phyloP scores from a whole-genome alignment of 352 stramenopile genomes.

The Phytophthora boehmeriae region DNA sequence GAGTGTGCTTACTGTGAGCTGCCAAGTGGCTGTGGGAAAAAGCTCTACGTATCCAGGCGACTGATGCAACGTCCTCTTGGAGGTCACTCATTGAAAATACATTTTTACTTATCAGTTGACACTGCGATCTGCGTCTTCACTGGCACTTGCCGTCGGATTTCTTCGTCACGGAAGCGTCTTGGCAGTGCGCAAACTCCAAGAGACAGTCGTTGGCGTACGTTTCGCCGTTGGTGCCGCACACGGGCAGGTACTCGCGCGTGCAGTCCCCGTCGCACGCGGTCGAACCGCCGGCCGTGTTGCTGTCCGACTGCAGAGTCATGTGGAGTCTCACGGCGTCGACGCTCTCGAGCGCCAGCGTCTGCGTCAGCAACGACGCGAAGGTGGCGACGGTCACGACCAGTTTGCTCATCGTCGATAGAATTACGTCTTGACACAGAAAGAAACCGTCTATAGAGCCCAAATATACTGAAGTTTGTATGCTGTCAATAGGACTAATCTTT shows the following conservation, averaged over 20 bases:
- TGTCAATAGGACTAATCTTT: neutral
- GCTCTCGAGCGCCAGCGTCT: neutral
- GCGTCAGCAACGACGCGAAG: neutral
- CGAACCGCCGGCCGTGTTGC: neutral
- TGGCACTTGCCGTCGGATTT: constrained; percentile 41
- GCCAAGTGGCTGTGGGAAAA: neutral
- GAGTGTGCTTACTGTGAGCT: no score
- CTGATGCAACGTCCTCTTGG: no score
- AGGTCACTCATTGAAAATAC: no score
- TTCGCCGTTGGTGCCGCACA: constrained; percentile 58
- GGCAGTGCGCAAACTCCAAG: constrained; percentile 48
- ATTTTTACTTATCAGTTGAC: no score
- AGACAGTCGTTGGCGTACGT: constrained; percentile 70
- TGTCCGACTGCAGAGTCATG: neutral
- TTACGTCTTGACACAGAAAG: no score
- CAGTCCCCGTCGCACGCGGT: constrained; percentile 48
- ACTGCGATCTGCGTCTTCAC: no score
- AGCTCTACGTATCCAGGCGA: no score
- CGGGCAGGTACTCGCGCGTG: constrained; percentile 42
- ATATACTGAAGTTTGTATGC: no score
- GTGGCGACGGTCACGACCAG: neutral
- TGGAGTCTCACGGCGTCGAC: neutral
- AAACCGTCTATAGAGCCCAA: no score
- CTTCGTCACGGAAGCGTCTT: constrained; percentile 33
- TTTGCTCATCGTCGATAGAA: neutral